Evolutionary conservation across 2,329 filamentous ascomycete species (phyloP), one percentile per base, ranked within the genome.

Genomic region (Ophiosphaerella korrae): DNA sequence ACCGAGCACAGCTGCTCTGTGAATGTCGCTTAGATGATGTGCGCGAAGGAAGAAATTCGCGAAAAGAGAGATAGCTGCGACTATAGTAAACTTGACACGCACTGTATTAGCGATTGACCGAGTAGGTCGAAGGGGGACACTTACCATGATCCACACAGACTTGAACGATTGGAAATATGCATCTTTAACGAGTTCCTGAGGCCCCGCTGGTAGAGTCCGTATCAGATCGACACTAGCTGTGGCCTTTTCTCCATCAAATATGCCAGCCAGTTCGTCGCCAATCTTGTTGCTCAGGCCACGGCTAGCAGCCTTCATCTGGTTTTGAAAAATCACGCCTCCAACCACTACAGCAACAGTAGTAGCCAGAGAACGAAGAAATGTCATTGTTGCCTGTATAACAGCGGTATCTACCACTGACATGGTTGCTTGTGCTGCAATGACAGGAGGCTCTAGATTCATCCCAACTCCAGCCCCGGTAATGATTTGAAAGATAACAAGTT

Each of bases 161-260:
- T 24, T 48, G 36, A 55, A 21, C 14, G 52, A 50, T 8, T 39
- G 44, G 39, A 42, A 51, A 52, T 75, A 77, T 5, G 70, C 71
- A 2, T 55, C 57, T 34, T 72, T 66, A 1, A 74, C 73, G 14
- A 68, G 56, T 2, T 46, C 32, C 53, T 71, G 76, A 29, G 82
- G 72, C 1, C 67, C 67, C 0, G 74, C 70, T 63, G 75, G 73
- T 8, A 88, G 72, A 1, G 60, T 53, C 9, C 76, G 74, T 12
- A 88, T 79, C 7, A 82, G 57, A 29, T 78, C 73, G 1, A 85
- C 81, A 66, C 80, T 84, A 24, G 85, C 79, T 8, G 82, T 78
- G 39, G 86, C 82, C 47, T 80, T 77, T 55, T 74, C 70, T 9
- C 84, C 84, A 3, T 81, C 78, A 3, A 88, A 75, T 39, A 74